phyloP scores from a whole-genome alignment of 441 rosid species.

The Biscutella laevigata region DNA sequence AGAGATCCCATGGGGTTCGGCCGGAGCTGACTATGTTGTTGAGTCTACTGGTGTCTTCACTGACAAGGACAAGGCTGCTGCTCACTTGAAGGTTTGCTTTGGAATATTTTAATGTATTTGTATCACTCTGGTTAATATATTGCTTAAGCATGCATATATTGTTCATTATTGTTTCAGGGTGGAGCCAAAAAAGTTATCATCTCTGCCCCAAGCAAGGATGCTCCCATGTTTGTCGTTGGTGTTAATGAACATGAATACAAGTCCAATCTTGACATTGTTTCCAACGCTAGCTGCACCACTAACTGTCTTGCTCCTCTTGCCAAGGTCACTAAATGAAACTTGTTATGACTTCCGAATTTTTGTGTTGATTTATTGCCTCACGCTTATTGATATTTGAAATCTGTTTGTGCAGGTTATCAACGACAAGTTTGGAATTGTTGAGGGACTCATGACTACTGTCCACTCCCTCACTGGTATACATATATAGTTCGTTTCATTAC shows the following conservation, averaged over 20 bases:
- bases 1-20: constrained; percentile 88
- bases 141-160: too few relatives aligned
- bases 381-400: too few relatives aligned
- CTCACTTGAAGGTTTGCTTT: constrained; percentile 70
- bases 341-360: too few relatives aligned
- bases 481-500: too few relatives aligned
- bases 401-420: constrained; percentile 35
- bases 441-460: constrained; percentile 61
- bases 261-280: constrained; percentile 56
- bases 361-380: background rate
- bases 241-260: constrained; percentile 79
- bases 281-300: constrained; percentile 93
- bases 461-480: constrained; percentile 50
- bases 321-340: too few relatives aligned
- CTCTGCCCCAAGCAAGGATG: constrained; percentile 86
- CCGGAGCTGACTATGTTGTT: constrained; percentile 74
- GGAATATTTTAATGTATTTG: too few relatives aligned
- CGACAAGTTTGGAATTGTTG: constrained; percentile 48
- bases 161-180: too few relatives aligned
- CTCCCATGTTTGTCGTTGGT: constrained; percentile 91
- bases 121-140: too few relatives aligned
- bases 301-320: constrained; percentile 91
- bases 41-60: constrained; percentile 94
- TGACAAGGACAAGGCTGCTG: constrained; percentile 92
- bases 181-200: constrained; percentile 83